Evolutionary conservation across 1,284 basidiomycete genomes (phyloP), one percentile per base, ranked within the genome.

Genomic region (Rhodofomes roseus): DNA sequence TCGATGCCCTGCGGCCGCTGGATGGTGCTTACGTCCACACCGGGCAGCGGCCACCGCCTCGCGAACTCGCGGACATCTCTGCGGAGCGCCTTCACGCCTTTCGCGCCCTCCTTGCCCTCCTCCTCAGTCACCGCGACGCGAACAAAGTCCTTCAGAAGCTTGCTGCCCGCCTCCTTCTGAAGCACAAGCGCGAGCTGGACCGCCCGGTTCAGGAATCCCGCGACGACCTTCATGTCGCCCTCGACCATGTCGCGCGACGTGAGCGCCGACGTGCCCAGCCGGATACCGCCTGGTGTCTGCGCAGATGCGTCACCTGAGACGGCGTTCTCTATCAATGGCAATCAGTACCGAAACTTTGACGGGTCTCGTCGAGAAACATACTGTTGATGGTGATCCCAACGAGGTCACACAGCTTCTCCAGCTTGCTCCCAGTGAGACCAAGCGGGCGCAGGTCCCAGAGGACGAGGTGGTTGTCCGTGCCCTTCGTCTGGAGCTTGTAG

Each of bases 331-430:
- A 73, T 60, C 48, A 46, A 7, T 39, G n/a, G 46, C 59, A 53
- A 39, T 54, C 37, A 57, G 39, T n/a, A 34, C 18, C 43, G 14
- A 20, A 18, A 11, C 11, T 11, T 11, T n/a, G 56, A 54, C 46
- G 37, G 23, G 22, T 7, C 0, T 4, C 27, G 16, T 50, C 29
- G 20, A 31, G 6, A 14, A 22, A 80, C 89, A 63, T 64, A 92
- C 90, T 96, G 82, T 96, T 96, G 77, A 93, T 92, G 36, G 92
- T 98, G 76, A 99, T 98, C 68, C 95, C 95, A 71, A 94, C 88
- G 58, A 97, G 82, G 75, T 99, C 97, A 74, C 96, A 97, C 70
- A 99, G 88, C 84, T 98, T 98, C 83, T 98, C 96, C 62, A 99
- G 88, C 81, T 99, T 99, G 81, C 89, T 93, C 61, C 97, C 97